Evolutionary conservation across 352 stramenopile species (phyloP).

Genomic region (Globisporangium abappressorium): DNA sequence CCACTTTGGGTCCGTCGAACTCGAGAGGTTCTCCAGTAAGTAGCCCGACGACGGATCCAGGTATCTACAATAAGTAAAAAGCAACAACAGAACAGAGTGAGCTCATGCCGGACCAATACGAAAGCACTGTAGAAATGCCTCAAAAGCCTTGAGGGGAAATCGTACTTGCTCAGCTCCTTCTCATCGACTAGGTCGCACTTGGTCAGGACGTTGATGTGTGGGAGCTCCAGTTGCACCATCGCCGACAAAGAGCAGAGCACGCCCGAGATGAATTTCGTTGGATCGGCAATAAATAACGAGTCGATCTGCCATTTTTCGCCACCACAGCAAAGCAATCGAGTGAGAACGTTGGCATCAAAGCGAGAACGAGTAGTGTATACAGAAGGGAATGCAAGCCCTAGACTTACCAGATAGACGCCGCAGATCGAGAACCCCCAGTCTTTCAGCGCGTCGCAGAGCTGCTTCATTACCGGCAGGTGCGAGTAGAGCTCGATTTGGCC

Average conservation of each 20-base stretch:
- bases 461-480: constrained; percentile 90
- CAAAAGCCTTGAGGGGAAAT: not conserved
- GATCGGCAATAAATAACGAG: constrained; percentile 93
- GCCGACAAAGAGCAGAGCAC: constrained; percentile 95
- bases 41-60: constrained; percentile 83
- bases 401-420: constrained; percentile 81
- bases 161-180: constrained; percentile 85
- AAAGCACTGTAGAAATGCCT: not conserved
- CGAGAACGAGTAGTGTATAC: not conserved
- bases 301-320: constrained; percentile 67
- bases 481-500: constrained; percentile 93
- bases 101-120: not conserved
- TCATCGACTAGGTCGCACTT: constrained; percentile 91
- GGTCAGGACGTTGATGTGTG: constrained; percentile 92
- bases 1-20: constrained; percentile 80
- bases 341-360: not conserved
- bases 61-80: constrained; percentile 33
- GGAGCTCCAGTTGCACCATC: constrained; percentile 99
- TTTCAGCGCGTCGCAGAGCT: constrained; percentile 78
- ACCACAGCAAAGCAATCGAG: not conserved
- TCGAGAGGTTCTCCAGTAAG: constrained; percentile 79
- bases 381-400: not conserved
- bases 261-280: constrained; percentile 98
- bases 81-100: not conserved
- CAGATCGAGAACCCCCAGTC: constrained; percentile 89